Base-by-base conservation (phyloP, 2,329 filamentous ascomycete genomes). In the Cytospora mali region DNA sequence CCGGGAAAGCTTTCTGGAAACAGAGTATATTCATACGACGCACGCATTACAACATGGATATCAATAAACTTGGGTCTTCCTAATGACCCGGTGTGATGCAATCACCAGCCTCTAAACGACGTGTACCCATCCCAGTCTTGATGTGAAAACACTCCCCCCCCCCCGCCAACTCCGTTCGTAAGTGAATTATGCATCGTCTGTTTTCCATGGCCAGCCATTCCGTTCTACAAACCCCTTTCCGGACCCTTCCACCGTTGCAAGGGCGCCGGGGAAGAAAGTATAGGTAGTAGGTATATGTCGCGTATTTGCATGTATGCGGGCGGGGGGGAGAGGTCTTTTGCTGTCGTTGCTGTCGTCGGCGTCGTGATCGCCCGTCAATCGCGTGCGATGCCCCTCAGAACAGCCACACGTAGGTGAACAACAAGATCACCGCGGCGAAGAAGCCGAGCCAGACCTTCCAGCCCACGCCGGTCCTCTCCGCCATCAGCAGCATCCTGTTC, bases 401-500 rank as follows among this genome's bases (percentile, higher is more conserved):
- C 64, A 97, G 76, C 93, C 94, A 97, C 64, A 98, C 94, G 75
- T 94, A 99, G 69, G 87, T 86, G 76, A 99, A 99, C 68, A 98
- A 75, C 61, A 94, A 73, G 66, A 89, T 85, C 21, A 98, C 91
- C 39, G 88, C 90, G 6, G 87, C 82, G 74, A 99, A 97, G 77
- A 99, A 99, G 50, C 81, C 83, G 57, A 97, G 75, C 95, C 95
- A 99, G 62, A 93, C 90, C 77, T 86, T 94, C 95, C 95, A 99
- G 71, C 93, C 89, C 11, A 99, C 89, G n/a, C 95, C 95, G 2
- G 93, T 96, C 71, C 88, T 84, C 79, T 98, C 86, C 5, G 95
- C 95, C 95, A 99, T 99, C 59, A 94, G 74, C 68, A 98, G 78
- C 95, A 99, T 99, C 64, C 93, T 84, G 74, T 92, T 97, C 95